Evolutionary conservation across 1,284 basidiomycete species (phyloP).

Genomic region (Cryptococcus hybrid): DNA sequence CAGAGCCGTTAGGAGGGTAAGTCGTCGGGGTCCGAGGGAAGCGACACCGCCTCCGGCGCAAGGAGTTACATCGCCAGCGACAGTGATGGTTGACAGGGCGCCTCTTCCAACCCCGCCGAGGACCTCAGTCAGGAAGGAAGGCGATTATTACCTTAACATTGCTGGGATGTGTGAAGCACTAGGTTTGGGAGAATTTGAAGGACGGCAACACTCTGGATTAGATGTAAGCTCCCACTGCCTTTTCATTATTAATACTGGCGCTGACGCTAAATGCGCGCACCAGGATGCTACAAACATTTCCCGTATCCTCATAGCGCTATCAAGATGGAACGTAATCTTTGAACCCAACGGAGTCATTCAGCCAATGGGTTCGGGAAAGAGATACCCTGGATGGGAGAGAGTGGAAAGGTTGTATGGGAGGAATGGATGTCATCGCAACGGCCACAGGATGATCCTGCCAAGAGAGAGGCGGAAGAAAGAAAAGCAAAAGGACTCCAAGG

Average conservation of each 20-base stretch:
- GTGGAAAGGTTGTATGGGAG: slow-evolving; percentile 44
- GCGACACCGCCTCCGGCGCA: neutral
- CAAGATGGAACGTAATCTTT: slow-evolving; percentile 62
- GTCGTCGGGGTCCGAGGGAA: neutral
- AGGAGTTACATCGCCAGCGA: neutral
- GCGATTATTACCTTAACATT: slow-evolving; percentile 40
- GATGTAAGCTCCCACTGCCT: slow-evolving; percentile 59
- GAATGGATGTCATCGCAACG: slow-evolving; percentile 26
- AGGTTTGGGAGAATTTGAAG: slow-evolving; percentile 61
- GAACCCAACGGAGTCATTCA: slow-evolving; percentile 70
- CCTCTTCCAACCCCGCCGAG: neutral
- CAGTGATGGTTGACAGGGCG: neutral
- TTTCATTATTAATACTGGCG: neutral
- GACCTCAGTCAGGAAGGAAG: neutral
- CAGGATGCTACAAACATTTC: slow-evolving; percentile 85
- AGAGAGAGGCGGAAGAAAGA: neutral
- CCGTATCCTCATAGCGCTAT: slow-evolving; percentile 71
- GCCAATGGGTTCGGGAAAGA: slow-evolving; percentile 50
- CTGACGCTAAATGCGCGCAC: slow-evolving; percentile 1
- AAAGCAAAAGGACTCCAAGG: too few relatives aligned
- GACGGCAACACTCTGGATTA: slow-evolving; percentile 80
- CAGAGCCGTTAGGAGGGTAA: neutral
- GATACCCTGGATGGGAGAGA: slow-evolving; percentile 49
- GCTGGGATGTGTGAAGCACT: slow-evolving; percentile 45
- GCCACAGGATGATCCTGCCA: neutral